Evolutionary conservation across 768 basidiomycete species (phyloP).

Genomic region (Coprinopsis cinerea): DNA sequence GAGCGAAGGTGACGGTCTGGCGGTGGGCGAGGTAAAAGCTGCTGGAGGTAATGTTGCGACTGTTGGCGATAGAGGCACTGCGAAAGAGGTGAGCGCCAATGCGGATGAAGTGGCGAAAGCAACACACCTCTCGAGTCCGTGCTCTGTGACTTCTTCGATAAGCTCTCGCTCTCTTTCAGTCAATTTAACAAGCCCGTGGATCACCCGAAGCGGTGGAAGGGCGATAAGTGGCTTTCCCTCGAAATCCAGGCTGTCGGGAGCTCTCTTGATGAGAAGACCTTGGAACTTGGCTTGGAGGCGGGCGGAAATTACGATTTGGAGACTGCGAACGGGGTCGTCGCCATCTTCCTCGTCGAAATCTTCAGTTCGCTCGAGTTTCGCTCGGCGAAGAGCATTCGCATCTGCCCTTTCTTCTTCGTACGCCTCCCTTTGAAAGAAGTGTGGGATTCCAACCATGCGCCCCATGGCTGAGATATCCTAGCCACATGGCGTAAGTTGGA

Average conservation of each 20-base stretch:
- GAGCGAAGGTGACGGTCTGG: slow-evolving; percentile 13
- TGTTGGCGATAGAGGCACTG: slow-evolving; percentile 11
- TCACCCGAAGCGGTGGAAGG: slow-evolving; percentile 11
- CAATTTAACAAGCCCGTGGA: slow-evolving; percentile 11
- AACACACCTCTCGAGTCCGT: slow-evolving; percentile 15
- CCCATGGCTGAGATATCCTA: slow-evolving; percentile 20
- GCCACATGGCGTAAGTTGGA: not conserved
- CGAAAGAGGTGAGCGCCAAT: not conserved
- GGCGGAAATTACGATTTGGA: slow-evolving; percentile 8
- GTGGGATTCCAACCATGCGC: slow-evolving; percentile 19
- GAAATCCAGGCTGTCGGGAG: slow-evolving; percentile 12
- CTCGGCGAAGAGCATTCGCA: slow-evolving; percentile 7
- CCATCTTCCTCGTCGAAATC: slow-evolving; percentile 2
- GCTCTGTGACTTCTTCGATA: slow-evolving; percentile 11
- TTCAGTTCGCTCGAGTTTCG: slow-evolving; percentile 7
- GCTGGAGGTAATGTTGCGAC: slow-evolving; percentile 8
- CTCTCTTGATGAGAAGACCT: slow-evolving; percentile 18
- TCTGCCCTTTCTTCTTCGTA: slow-evolving; percentile 19
- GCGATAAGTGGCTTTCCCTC: slow-evolving; percentile 12
- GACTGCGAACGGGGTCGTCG: slow-evolving; percentile 7
- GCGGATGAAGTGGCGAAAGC: too few relatives aligned
- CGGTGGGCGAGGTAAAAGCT: slow-evolving; percentile 17
- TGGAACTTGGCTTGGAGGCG: slow-evolving; percentile 16
- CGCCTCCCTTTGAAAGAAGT: slow-evolving; percentile 18
- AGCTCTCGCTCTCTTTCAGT: slow-evolving; percentile 17